Evolutionary conservation across 441 rosid species (phyloP).

Genomic region (Gossypium aridum): DNA sequence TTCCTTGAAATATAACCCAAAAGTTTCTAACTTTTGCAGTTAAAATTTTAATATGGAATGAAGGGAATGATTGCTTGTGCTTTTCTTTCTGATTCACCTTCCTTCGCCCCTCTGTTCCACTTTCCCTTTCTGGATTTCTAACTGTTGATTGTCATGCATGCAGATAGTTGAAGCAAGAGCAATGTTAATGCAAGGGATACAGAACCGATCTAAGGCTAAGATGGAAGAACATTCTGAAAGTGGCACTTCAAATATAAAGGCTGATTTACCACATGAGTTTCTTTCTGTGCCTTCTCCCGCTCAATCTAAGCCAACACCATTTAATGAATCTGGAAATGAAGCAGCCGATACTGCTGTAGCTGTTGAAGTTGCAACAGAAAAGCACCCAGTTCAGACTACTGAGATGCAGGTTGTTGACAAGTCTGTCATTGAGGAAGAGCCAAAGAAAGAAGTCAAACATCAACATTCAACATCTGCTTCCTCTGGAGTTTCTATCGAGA

Average conservation of each 20-base stretch:
- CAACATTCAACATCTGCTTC: constrained; percentile 30
- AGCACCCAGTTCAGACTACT: constrained; percentile 47
- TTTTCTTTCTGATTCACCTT: not conserved
- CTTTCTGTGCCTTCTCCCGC: constrained; percentile 32
- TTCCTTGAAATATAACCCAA: not conserved
- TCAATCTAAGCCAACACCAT: constrained; percentile 26
- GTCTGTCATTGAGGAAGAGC: constrained; percentile 63
- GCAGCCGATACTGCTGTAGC: constrained; percentile 16
- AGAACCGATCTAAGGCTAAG: constrained; percentile 31
- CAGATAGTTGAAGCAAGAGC: constrained; percentile 84
- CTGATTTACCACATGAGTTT: constrained; percentile 21
- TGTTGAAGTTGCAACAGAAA: constrained; percentile 48
- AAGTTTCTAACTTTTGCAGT: not conserved
- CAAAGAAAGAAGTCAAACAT: constrained; percentile 27
- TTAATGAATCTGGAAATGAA: constrained; percentile 26
- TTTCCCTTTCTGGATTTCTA: constrained; percentile 7
- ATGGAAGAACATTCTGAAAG: constrained; percentile 22
- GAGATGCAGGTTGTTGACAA: constrained; percentile 64
- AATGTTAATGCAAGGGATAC: constrained; percentile 46
- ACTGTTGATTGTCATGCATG: constrained; percentile 12
- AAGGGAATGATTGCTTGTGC: not conserved
- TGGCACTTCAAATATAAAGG: constrained; percentile 17
- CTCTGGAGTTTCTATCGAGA: constrained; percentile 36
- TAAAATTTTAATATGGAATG: not conserved
- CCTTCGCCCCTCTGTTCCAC: not conserved